Evolutionary conservation across 1,284 basidiomycete species (phyloP).

Genomic region (Fistulinella cinereoalba): DNA sequence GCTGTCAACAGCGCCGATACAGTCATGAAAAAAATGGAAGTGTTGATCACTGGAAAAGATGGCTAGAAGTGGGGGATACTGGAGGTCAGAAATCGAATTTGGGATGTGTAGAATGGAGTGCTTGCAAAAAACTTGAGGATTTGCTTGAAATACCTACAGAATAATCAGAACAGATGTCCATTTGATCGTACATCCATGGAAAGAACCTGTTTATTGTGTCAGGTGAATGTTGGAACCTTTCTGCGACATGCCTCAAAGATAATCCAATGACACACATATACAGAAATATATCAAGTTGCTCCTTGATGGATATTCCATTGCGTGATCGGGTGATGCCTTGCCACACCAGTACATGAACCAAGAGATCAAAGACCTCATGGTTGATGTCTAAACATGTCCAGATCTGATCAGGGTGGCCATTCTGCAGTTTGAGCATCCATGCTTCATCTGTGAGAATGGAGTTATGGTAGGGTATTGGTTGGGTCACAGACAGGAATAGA

Average conservation of each 20-base stretch:
- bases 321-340: not conserved
- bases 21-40: too few relatives aligned
- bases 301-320: not conserved
- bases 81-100: too few relatives aligned
- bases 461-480: not conserved
- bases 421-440: constrained; percentile 1
- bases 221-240: not conserved
- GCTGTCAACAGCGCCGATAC: too few relatives aligned
- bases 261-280: not conserved
- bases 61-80: too few relatives aligned
- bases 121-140: not conserved
- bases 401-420: constrained; percentile 2
- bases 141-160: not conserved
- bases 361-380: not conserved
- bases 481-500: not conserved
- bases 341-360: not conserved
- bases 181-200: not conserved
- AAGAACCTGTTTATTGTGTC: not conserved
- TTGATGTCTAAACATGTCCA: not conserved
- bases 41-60: too few relatives aligned
- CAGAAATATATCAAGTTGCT: not conserved
- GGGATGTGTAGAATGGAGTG: too few relatives aligned
- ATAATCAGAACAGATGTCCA: not conserved
- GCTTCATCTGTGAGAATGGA: constrained; percentile 2
- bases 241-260: not conserved